Evolutionary conservation across 306 rosid species (phyloP).

Genomic region (Fragaria nilgerrensis): DNA sequence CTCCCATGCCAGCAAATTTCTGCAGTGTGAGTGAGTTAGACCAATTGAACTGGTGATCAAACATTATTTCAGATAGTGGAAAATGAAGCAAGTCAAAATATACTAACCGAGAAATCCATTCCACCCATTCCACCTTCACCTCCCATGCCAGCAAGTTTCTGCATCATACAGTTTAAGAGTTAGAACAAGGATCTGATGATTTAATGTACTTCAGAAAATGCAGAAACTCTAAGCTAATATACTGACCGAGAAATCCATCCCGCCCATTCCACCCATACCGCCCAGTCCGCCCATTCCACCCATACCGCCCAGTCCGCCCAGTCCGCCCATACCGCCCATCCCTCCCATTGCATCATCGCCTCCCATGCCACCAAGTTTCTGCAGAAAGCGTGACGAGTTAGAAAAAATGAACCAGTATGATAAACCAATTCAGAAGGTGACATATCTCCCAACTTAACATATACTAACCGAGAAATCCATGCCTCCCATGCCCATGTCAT

Average conservation of each 20-base stretch:
- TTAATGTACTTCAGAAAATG: not conserved
- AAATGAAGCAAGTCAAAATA: not conserved
- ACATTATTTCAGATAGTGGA: not conserved
- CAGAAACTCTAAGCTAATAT: not conserved
- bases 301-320: conserved; percentile 38
- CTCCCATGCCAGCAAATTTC: conserved; percentile 78
- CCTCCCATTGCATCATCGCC: conserved; percentile 21
- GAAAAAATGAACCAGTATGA: not conserved
- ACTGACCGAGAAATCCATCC: conserved; percentile 65
- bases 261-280: conserved; percentile 32
- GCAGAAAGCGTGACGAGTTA: not conserved
- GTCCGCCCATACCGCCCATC: conserved; percentile 24
- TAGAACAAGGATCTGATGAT: conserved; percentile 7
- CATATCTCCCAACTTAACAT: not conserved
- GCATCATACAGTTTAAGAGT: conserved; percentile 27
- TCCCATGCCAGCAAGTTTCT: conserved; percentile 84
- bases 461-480: conserved; percentile 92
- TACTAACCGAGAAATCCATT: conserved; percentile 65
- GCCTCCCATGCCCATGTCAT: conserved; percentile 76
- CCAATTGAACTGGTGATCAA: not conserved
- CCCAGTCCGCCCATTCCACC: conserved; percentile 26
- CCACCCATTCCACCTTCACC: conserved; percentile 25
- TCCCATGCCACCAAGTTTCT: conserved; percentile 18
- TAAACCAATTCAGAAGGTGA: not conserved
- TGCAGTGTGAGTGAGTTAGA: conserved; percentile 35